Base-by-base conservation (phyloP, 2,329 filamentous ascomycete species). In the Aquanectria penicillioides region DNA sequence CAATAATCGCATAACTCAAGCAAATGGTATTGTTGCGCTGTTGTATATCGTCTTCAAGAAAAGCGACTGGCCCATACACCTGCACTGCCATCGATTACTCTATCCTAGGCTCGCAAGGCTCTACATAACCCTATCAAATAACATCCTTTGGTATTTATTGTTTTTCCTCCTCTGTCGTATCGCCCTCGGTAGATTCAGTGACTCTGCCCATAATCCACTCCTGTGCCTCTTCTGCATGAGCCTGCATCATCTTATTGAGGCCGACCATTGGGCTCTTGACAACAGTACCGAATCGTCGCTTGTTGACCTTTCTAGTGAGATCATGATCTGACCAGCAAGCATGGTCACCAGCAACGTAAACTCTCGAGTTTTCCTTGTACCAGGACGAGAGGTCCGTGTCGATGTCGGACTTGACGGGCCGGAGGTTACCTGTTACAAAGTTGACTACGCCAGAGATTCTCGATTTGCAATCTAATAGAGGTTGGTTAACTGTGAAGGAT, bases 291-390 rank as follows among this genome's bases (percentile, higher is more conserved):
- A 88, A 89, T 1, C 86, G 80, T 29, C 82, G 79, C 76, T 87
- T 89, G 43, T 80, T 75, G 0, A 89, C 83, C 68, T 86, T 88
- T 61, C 83, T 80, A 2, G 77, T 81, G 17, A 87, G 79, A 5
- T 88, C 86, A 26, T 83, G 81, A 55, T 89, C 86, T 60, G 75
- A 80, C 90, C 93, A 97, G 73, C 92, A 90, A 11, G 86, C 85
- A 73, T 97, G 94, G 58, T 89, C 83, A 22, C 83, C 79, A 2
- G 89, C 86, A 15, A 97, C 90, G 69, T 89, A 97, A 41, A 97
- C 89, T 4, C 86, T 83, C 0, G 92, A 95, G 75, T 93, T 89
- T 66, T 87, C 82, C 71, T 89, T 90, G 77, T 97, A 98, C 94
- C 94, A 98, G 20, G 82, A 81, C 2, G 88, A 89, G 1, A 94